These are phyloP conservation scores for Gaeumannomyces tritici DNA, from an alignment of 2,329 filamentous ascomycete species.

Conservation along the genomic window DNA sequence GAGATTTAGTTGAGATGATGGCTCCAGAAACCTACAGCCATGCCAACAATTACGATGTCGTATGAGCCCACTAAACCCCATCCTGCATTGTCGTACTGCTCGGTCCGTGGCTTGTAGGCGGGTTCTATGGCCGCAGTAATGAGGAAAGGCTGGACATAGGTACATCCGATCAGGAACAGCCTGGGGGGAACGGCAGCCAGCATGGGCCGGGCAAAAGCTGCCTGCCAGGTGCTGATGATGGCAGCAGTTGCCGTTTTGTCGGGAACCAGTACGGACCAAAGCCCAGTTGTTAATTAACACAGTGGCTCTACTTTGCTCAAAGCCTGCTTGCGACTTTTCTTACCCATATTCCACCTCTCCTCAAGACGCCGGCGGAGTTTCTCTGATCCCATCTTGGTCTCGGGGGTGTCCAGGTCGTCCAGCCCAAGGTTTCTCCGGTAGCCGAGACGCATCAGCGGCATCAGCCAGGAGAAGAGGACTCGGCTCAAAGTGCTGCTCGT, in stretches of 20 bases:
- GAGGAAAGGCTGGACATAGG: slow-evolving; percentile 25
- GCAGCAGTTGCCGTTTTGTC: slow-evolving; percentile 15
- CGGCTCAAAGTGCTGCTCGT: slow-evolving; percentile 34
- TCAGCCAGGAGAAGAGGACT: slow-evolving; percentile 43
- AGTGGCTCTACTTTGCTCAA: too few relatives aligned
- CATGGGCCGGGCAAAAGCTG: slow-evolving; percentile 17
- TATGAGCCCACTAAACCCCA: slow-evolving; percentile 23
- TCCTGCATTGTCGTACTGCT: slow-evolving; percentile 15
- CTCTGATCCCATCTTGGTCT: slow-evolving; percentile 17
- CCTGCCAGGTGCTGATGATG: slow-evolving; percentile 11
- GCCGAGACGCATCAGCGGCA: slow-evolving; percentile 37
- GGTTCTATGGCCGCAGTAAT: slow-evolving; percentile 21
- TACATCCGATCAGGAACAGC: slow-evolving; percentile 22
- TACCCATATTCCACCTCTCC: slow-evolving; percentile 13
- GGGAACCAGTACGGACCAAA: background rate
- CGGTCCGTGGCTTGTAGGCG: slow-evolving; percentile 15
- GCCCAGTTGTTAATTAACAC: too few relatives aligned
- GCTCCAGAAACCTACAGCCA: background rate
- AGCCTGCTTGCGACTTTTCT: too few relatives aligned
- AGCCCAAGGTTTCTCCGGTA: slow-evolving; percentile 32
- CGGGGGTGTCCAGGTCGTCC: slow-evolving; percentile 5
- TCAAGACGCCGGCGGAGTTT: slow-evolving; percentile 20
- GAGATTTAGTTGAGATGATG: background rate
- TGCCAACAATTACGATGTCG: slow-evolving; percentile 10
- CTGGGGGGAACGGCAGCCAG: slow-evolving; percentile 20